Base-by-base conservation (phyloP, 2,329 filamentous ascomycete genomes). In the Aspergillus candidus region DNA sequence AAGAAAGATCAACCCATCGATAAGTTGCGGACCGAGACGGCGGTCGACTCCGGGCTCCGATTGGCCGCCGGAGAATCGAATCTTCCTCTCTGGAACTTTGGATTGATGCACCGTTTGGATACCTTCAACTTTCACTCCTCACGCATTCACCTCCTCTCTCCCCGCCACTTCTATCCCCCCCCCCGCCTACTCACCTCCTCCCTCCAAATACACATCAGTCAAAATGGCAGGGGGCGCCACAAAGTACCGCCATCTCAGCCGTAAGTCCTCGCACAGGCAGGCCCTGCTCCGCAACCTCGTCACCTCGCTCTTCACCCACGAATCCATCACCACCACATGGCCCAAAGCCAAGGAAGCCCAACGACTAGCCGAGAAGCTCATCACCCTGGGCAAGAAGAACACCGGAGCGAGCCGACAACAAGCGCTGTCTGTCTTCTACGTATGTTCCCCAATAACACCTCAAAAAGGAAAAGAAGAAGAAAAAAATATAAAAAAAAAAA, bases 341-440 rank as follows among this genome's bases (percentile, higher is more conserved):
- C 83, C 85, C 66, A 97, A 97, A 72, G 93, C 93, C 38, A 98
- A 97, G 72, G 93, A 98, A 73, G 87, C 93, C 14, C 93, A 98
- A 72, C 79, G 87, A 35, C 68, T 97, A 56, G 93, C 90, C 6
- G 93, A 98, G 65, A 94, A 94, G 74, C 75, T 97, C 55, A 90
- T 98, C 60, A 96, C 90, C 4, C 69, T 95, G 57, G 91, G 87
- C 14, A 98, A 97, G 78, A 86, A 83, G 72, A 88, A 96, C 67
- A 94, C 91, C 33, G 84, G 89, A 60, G 86, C 88, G 14, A 84
- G 84, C 48, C 78, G 80, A 65, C 77, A 82, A 62, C 80, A 79
- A 55, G 91, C 89, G n/a, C 73, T 84, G 58, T 80, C 79, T 32
- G 89, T 90, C 58, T 84, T 98, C 65, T 97, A 82, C 66, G 93